Base-by-base conservation (phyloP, 495 filamentous ascomycete genomes). In the Aspergillus affinis region DNA sequence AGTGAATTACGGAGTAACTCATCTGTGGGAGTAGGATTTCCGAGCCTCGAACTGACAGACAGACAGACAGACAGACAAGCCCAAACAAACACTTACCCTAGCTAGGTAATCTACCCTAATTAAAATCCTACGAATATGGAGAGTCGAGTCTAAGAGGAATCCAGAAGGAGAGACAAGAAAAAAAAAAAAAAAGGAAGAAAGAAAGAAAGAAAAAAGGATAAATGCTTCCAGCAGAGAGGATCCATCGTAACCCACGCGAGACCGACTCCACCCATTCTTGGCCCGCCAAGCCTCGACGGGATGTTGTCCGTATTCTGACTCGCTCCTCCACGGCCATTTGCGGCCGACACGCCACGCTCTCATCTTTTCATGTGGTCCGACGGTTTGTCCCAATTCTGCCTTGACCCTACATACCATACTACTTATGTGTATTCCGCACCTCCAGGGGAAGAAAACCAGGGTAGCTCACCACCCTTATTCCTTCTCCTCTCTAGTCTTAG, bases 161-260 rank as follows among this genome's bases (percentile, higher is more conserved):
- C 30, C 30, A 32, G 10, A 32, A 32, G 18, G 18, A 49, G 10
- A 49, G 4, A 2, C 6, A 19, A 49, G 5, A 2, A 10, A 49
- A 49, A 49, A 49, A 49, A 49, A 19, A 20, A 49, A 49, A 49
- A 49, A 19, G n/a, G n/a, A n/a, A n/a, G n/a, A 20, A 20, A 49
- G 10, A 49, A 48, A 10, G 8, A 29, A 44, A 61, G 54, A 41
- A 61, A n/a, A 59, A 62, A 21, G 45, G n/a, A n/a, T n/a, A n/a
- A n/a, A n/a, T n/a, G 51, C 44, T 15, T n/a, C 9, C 19, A 53
- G 30, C 27, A 18, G 51, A 51, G 7, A 26, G 23, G 29, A 59
- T 47, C n/a, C 51, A 57, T 27, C n/a, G n/a, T 18, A 41, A 17
- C 36, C 36, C 36, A 41, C 36, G 36, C 36, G 36, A 41, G 36